Percentiles rank a stretch among this genome's conserved stretches.
phyloP scores from a whole-genome alignment of 192 early-diverging fungal species.

The Haplosporangium gracile region DNA sequence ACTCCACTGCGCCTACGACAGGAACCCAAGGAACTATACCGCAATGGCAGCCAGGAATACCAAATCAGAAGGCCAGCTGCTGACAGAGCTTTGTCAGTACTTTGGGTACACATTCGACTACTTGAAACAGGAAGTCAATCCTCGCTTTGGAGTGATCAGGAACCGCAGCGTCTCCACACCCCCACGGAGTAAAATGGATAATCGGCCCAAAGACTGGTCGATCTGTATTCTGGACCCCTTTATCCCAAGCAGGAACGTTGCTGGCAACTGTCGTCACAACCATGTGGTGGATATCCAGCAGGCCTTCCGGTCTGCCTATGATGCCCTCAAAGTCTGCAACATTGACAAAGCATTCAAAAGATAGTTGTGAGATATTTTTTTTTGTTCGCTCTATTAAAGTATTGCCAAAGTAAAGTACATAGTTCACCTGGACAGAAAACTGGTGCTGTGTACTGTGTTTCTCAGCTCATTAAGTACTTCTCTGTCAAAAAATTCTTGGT shows the following conservation, averaged over 20 bases:
- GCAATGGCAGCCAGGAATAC: not conserved
- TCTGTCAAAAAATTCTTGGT: too few species aligned
- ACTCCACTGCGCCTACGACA: not conserved
- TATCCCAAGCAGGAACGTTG: conserved; percentile 1
- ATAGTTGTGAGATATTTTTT: not conserved
- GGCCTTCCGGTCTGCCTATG: not conserved
- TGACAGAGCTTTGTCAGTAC: not conserved
- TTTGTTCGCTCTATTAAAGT: too few species aligned
- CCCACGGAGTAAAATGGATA: not conserved
- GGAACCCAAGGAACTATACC: not conserved
- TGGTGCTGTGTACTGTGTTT: too few species aligned
- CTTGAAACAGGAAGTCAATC: conserved; percentile 1
- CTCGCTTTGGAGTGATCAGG: not conserved
- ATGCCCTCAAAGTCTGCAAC: not conserved
- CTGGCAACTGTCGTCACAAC: not conserved
- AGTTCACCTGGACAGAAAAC: too few species aligned
- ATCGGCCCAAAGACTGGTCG: not conserved
- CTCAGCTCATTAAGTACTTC: too few species aligned
- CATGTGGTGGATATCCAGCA: not conserved
- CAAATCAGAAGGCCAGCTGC: not conserved
- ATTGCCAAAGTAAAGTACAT: too few species aligned
- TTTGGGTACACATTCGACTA: conserved; percentile 4
- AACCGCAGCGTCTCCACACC: not conserved
- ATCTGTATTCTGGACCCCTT: conserved; percentile 14
- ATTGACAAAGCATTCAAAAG: not conserved